Conservation (phyloP, 148 eudicot species). For the Tetragonia tetragonoides region DNA sequence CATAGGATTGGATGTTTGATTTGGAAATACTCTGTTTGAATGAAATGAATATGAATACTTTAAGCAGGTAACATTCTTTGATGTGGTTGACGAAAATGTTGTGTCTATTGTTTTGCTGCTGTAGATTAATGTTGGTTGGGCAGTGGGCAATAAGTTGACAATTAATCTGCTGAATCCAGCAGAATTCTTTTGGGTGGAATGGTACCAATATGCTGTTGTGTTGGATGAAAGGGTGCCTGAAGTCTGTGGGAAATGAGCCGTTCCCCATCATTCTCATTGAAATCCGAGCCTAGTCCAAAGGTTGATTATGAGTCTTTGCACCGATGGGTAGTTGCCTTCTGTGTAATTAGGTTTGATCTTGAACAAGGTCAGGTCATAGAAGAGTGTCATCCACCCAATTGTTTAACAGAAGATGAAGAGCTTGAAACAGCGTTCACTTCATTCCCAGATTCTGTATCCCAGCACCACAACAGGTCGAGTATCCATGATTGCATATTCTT, state of each 20-base stretch:
- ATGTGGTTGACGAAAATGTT: background rate
- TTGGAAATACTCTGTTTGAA: background rate
- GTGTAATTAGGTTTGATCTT: slow-evolving; percentile 88
- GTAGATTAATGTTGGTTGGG: slow-evolving; percentile 10
- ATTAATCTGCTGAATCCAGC: background rate
- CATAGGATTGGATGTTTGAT: too few relatives aligned
- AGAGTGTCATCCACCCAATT: slow-evolving; percentile 74
- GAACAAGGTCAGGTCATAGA: slow-evolving; percentile 96
- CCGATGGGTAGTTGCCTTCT: slow-evolving; percentile 80
- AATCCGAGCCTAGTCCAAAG: slow-evolving; percentile 44
- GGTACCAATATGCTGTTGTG: slow-evolving; percentile 28
- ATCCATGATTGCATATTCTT: slow-evolving; percentile 94
- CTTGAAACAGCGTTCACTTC: slow-evolving; percentile 83
- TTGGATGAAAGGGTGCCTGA: slow-evolving; percentile 28
- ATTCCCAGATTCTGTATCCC: slow-evolving; percentile 94
- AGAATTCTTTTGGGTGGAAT: slow-evolving; percentile 17
- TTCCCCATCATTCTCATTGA: slow-evolving; percentile 69
- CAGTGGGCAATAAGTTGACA: background rate
- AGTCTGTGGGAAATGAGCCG: slow-evolving; percentile 68
- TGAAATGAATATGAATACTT: background rate
- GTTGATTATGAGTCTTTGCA: slow-evolving; percentile 61
- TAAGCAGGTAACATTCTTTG: background rate
- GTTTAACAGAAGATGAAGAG: slow-evolving; percentile 76
- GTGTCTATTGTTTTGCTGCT: slow-evolving; percentile 25
- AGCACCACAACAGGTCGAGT: slow-evolving; percentile 74